These are phyloP conservation scores for Aspergillus sp. DNA, from an alignment of 2,329 filamentous ascomycete species.

Conservation along the genomic window DNA sequence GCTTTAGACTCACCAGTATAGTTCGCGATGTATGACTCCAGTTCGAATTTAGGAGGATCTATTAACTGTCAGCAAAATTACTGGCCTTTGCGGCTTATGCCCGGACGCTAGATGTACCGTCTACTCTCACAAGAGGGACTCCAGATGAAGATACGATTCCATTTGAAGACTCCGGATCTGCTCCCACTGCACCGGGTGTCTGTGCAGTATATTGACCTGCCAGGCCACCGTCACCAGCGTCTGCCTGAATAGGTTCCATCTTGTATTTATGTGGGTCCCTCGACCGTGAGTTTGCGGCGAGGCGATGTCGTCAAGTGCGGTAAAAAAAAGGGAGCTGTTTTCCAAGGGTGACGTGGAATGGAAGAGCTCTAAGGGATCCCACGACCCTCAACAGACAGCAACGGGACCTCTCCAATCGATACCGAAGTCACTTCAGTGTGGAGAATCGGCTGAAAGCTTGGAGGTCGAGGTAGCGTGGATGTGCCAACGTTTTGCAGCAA, in stretches of 20 bases:
- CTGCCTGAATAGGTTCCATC: conserved; percentile 30
- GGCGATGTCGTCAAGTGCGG: neutral
- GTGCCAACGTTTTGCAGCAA: too few relatives aligned
- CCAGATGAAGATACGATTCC: neutral
- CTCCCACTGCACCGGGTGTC: neutral
- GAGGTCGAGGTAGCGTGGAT: neutral
- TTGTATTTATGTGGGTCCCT: neutral
- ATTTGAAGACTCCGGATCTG: conserved; percentile 11
- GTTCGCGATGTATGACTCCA: conserved; percentile 87
- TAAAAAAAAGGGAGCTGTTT: neutral
- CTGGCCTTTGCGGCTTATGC: neutral
- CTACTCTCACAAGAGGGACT: conserved; percentile 26
- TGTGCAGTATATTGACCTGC: conserved; percentile 18
- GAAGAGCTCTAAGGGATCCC: neutral
- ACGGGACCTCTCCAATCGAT: neutral
- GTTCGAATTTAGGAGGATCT: conserved; percentile 85
- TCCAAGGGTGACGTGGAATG: neutral
- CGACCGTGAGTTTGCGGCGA: neutral
- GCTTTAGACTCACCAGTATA: conserved; percentile 65
- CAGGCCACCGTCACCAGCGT: conserved; percentile 21
- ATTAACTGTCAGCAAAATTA: neutral
- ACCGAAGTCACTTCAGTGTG: conserved; percentile 1
- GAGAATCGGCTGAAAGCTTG: neutral
- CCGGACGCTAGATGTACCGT: conserved; percentile 24
- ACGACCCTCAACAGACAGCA: neutral